Conservation (phyloP, 73 alveolate species). For the Symbiodinium pilosum region DNA sequence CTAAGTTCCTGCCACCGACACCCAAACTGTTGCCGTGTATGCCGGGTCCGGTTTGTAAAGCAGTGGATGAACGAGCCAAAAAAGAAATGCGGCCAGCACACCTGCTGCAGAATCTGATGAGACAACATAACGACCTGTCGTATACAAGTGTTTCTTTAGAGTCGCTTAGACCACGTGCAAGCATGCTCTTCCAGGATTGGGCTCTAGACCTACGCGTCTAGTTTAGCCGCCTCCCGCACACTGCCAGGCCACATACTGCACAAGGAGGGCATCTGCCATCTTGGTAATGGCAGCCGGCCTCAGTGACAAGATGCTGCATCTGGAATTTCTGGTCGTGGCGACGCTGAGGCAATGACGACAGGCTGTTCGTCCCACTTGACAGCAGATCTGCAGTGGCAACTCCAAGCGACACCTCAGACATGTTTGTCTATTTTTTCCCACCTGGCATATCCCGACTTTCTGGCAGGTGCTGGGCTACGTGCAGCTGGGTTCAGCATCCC, state of each 20-base stretch:
- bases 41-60: conserved; percentile 44
- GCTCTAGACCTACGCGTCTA: too few species aligned
- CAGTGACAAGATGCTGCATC: too few species aligned
- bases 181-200: too few species aligned
- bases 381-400: conserved; percentile 42
- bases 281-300: conserved; percentile 25
- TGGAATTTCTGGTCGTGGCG: not conserved
- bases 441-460: too few species aligned
- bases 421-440: too few species aligned
- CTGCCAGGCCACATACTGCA: conserved; percentile 56
- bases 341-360: conserved; percentile 2
- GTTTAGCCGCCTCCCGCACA: conserved; percentile 65
- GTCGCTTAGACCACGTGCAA: too few species aligned
- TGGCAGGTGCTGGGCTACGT: not conserved
- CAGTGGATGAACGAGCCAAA: conserved; percentile 67
- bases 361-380: conserved; percentile 13
- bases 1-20: too few species aligned
- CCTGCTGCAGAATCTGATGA: not conserved
- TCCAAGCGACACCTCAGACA: conserved; percentile 30
- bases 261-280: conserved; percentile 22
- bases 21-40: too few species aligned
- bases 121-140: too few species aligned
- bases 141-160: too few species aligned
- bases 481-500: conserved; percentile 86
- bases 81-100: conserved; percentile 62